These are phyloP conservation scores for Rhynchospora tenuis DNA, from an alignment of 176 grass and related monocot species.

Conservation along the genomic window DNA sequence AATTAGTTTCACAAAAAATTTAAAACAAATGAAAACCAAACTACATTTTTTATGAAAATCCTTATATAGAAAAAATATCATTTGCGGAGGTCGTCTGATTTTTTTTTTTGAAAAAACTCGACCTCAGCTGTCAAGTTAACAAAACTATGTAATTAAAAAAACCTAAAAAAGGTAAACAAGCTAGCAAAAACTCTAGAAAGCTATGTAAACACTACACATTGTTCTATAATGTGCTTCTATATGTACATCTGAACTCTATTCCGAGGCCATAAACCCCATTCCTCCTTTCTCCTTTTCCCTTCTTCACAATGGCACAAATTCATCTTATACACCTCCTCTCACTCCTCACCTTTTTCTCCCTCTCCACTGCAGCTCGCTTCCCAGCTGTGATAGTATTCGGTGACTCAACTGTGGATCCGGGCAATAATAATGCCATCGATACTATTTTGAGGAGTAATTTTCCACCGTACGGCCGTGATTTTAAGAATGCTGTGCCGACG, in stretches of 20 bases:
- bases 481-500: constrained; percentile 42
- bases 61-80: too few relatives aligned
- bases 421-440: constrained; percentile 71
- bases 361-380: not conserved
- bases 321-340: not conserved
- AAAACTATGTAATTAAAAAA: too few relatives aligned
- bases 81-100: too few relatives aligned
- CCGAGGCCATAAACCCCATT: not conserved
- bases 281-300: not conserved
- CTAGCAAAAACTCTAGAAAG: too few relatives aligned
- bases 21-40: too few relatives aligned
- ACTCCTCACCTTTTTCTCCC: not conserved
- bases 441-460: constrained; percentile 89
- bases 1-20: too few relatives aligned
- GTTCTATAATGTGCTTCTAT: not conserved
- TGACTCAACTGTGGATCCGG: constrained; percentile 82
- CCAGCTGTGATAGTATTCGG: constrained; percentile 91
- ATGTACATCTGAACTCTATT: not conserved
- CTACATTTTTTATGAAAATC: too few relatives aligned
- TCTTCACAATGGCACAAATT: constrained; percentile 17
- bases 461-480: constrained; percentile 73
- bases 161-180: too few relatives aligned
- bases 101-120: too few relatives aligned
- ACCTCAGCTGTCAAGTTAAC: too few relatives aligned
- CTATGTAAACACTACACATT: not conserved